Percentiles rank a stretch among this genome's conserved stretches.
Conservation (phyloP, 306 rosid species). For the Albizia julibrissin region DNA sequence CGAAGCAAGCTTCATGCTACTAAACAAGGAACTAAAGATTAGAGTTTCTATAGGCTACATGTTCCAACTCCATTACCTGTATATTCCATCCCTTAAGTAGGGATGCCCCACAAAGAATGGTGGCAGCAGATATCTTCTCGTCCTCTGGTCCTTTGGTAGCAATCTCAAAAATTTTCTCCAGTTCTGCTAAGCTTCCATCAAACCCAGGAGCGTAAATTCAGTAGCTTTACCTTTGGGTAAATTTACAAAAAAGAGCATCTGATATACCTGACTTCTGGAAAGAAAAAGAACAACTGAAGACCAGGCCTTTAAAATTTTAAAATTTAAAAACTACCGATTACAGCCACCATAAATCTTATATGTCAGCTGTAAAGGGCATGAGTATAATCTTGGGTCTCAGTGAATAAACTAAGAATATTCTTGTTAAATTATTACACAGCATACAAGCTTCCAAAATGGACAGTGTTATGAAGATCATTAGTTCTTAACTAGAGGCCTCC, state of each 20-base stretch:
- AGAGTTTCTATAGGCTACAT: background rate
- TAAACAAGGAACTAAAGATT: conserved; percentile 21
- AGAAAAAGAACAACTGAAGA: conserved; percentile 76
- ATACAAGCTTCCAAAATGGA: background rate
- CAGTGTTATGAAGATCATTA: background rate
- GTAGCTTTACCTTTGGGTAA: conserved; percentile 83
- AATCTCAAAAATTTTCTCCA: conserved; percentile 83
- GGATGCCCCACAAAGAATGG: conserved; percentile 94
- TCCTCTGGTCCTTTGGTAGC: conserved; percentile 87
- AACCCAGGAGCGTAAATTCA: conserved; percentile 99
- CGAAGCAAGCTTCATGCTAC: conserved; percentile 9
- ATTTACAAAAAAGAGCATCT: conserved; percentile 92
- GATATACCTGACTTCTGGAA: conserved; percentile 90
- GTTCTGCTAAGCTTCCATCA: conserved; percentile 99
- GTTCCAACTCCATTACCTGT: conserved; percentile 63
- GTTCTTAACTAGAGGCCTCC: background rate
- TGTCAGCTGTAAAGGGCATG: conserved; percentile 1
- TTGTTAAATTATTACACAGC: background rate
- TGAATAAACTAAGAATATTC: conserved; percentile 24
- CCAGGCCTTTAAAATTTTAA: conserved; percentile 53
- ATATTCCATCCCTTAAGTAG: conserved; percentile 90
- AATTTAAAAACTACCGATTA: conserved; percentile 38
- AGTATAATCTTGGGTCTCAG: conserved; percentile 18
- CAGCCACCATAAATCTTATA: conserved; percentile 23
- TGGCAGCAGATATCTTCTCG: conserved; percentile 90